phyloP scores from a whole-genome alignment of 2,329 filamentous ascomycete species.

The Trichoderma semiorbis region DNA sequence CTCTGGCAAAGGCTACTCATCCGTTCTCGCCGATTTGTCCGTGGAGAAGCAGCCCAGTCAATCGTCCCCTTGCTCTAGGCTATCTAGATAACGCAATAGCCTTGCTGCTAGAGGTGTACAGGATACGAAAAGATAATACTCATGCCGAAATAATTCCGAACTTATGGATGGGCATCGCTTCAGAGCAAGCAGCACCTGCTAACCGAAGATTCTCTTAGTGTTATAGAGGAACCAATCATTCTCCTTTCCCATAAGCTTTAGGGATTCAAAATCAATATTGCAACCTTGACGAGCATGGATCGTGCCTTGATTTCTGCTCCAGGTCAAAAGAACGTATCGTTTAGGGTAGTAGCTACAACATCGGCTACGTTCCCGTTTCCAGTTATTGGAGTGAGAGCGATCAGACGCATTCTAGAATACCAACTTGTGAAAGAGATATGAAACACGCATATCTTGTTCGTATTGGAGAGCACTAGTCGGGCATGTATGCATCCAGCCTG shows the following conservation, averaged over 20 bases:
- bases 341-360: background rate
- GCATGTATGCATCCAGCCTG: background rate
- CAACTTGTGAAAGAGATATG: background rate
- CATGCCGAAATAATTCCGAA: background rate
- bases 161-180: background rate
- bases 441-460: background rate
- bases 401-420: background rate
- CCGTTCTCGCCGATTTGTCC: background rate
- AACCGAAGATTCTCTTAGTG: background rate
- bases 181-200: background rate
- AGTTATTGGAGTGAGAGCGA: background rate
- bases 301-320: background rate
- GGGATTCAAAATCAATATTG: background rate
- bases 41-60: background rate
- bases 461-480: background rate
- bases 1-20: background rate
- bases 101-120: background rate
- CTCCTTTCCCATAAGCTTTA: background rate
- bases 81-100: background rate
- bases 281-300: background rate
- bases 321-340: background rate
- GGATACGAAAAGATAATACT: background rate
- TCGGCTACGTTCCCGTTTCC: background rate
- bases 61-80: background rate
- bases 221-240: background rate